Evolutionary conservation across 2,329 filamentous ascomycete species (phyloP), one percentile per base, ranked within the genome.

Genomic region (Talaromyces piceae): DNA sequence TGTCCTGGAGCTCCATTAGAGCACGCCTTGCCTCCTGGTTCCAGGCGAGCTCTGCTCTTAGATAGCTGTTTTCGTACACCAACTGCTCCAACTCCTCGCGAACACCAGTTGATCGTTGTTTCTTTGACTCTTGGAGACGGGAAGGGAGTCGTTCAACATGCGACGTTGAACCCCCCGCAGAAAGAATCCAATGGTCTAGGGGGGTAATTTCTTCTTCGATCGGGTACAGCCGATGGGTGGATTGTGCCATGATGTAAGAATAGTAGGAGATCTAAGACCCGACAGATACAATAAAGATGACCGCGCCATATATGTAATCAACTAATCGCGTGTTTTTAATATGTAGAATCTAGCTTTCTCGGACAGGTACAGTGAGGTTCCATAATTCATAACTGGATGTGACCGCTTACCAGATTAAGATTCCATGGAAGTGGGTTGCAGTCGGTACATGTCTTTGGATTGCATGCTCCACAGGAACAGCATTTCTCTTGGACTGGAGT

Each of bases 21-120:
- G 25, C 43, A 26, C 37, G 12, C 37, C 23, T 12, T 5, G 43
- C 27, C 16, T 51, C 31, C 26, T 51, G 12, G 18, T 45, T 51
- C 43, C 31, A 51, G 20, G 45, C 5, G 5, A 51, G 43, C 31
- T 51, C 37, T 4, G 31, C 25, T 26, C 30, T 45, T 4, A 51
- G 43, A 41, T 51, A 51, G 28, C 49, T 51, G 23, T 47, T 51
- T 18, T 51, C 20, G 16, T 51, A 51, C 3, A 23, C 49, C 5
- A 51, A 23, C 13, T 51, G 20, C 22, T 51, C 31, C 5, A 51
- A 12, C 16, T 51, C 31, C 12, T 46, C 13, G 22, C 45, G 20
- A n/a, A 41, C 22, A 28, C 37, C 23, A n/a, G 26, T 23, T 16
- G 43, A 28, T 12, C 25, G 25, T 26, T 41, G 43, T n/a, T 37